phyloP scores from a whole-genome alignment of 1,284 basidiomycete species.

The Trichosporon ovoides region DNA sequence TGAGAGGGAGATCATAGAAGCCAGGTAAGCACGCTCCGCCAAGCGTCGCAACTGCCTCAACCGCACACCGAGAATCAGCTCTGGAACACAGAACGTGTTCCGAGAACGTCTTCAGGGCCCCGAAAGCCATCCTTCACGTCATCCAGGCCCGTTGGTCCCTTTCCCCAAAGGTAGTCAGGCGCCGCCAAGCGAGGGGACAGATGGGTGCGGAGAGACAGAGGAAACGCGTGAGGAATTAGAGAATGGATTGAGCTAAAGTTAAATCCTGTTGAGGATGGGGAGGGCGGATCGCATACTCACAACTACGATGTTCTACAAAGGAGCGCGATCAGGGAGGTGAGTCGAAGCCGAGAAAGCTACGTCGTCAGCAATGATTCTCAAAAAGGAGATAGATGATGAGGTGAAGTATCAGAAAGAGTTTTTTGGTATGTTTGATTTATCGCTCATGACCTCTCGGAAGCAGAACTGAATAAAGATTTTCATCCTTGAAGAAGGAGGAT shows the following conservation, averaged over 20 bases:
- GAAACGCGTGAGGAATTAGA: constrained; percentile 35
- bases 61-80: constrained; percentile 28
- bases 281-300: constrained; percentile 1
- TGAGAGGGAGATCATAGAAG: constrained; percentile 42
- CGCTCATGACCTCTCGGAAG: constrained; percentile 49
- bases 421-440: constrained; percentile 46
- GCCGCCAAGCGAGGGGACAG: constrained; percentile 12
- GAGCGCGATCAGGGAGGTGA: neutral
- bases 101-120: constrained; percentile 21
- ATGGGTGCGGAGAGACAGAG: constrained; percentile 21
- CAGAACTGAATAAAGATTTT: constrained; percentile 46
- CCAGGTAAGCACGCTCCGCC: constrained; percentile 40
- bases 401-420: constrained; percentile 25
- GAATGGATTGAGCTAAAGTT: constrained; percentile 51
- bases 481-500: constrained; percentile 31
- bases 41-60: constrained; percentile 22
- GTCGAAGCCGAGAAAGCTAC: neutral
- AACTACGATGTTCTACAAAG: neutral
- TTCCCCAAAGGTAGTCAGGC: constrained; percentile 10
- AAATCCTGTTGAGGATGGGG: constrained; percentile 38
- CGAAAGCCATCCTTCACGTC: constrained; percentile 21
- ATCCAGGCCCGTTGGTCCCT: neutral
- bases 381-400: neutral
- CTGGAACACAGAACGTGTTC: constrained; percentile 30
- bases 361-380: constrained; percentile 10